Percentiles rank a stretch among this genome's conserved stretches.
Conservation (phyloP, 1,284 basidiomycete genomes). For the Trichosporon inkin region DNA sequence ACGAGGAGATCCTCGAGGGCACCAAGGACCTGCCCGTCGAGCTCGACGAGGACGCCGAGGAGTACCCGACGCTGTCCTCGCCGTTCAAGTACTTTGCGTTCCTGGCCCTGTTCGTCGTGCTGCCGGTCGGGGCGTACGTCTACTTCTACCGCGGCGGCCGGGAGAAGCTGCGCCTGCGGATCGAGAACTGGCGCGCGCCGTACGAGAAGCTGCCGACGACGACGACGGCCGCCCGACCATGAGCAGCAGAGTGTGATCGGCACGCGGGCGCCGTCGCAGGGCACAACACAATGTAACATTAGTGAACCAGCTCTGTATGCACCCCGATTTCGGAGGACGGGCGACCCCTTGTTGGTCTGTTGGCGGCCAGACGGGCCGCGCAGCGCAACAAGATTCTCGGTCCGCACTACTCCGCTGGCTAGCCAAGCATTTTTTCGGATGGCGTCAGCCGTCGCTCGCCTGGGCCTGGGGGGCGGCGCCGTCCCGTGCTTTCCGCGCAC, state of each 20-base stretch:
- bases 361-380: too few relatives aligned
- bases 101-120: constrained; percentile 53
- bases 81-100: constrained; percentile 54
- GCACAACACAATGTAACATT: too few relatives aligned
- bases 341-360: too few relatives aligned
- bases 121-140: constrained; percentile 57
- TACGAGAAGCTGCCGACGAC: neutral
- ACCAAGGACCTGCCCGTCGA: constrained; percentile 1
- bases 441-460: too few relatives aligned
- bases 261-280: too few relatives aligned
- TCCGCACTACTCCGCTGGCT: too few relatives aligned
- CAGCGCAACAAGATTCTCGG: too few relatives aligned
- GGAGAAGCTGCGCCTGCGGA: constrained; percentile 15
- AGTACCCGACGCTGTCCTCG: constrained; percentile 36
- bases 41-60: constrained; percentile 19
- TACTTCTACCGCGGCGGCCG: constrained; percentile 52
- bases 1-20: neutral
- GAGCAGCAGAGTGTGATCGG: neutral
- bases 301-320: too few relatives aligned
- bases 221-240: neutral
- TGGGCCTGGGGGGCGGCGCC: too few relatives aligned
- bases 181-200: neutral
- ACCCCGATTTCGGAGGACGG: too few relatives aligned
- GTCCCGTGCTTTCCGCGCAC: too few relatives aligned
- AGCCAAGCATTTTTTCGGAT: too few relatives aligned